phyloP scores from a whole-genome alignment of 345 rosid genomes.

The Sisymbrium altissimum region DNA sequence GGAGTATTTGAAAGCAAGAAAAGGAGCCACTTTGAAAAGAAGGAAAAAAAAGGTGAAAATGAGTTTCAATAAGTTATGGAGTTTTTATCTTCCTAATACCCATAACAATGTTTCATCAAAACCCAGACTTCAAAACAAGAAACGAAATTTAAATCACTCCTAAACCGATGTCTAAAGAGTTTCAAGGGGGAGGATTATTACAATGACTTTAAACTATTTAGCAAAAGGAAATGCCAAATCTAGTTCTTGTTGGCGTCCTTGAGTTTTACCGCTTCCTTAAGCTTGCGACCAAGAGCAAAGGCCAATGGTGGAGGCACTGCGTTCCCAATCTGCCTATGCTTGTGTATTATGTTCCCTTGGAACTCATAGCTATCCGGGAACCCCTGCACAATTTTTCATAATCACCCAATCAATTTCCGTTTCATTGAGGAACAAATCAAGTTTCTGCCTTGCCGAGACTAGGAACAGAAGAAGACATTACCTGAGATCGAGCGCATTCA shows the following conservation, averaged over 20 bases:
- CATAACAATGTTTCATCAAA: no score
- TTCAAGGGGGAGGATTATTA: not conserved
- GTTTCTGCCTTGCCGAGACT: not conserved
- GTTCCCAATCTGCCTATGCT: slow-evolving; percentile 87
- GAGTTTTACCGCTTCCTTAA: slow-evolving; percentile 61
- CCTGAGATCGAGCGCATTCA: slow-evolving; percentile 90
- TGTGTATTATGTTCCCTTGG: slow-evolving; percentile 58
- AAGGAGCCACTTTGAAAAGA: no score
- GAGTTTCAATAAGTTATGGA: no score
- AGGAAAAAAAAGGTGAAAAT: no score
- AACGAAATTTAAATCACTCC: no score
- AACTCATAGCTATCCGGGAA: slow-evolving; percentile 74
- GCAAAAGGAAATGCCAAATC: not conserved
- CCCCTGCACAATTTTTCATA: slow-evolving; percentile 49
- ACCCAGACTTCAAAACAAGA: no score
- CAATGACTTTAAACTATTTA: not conserved
- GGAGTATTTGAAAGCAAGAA: no score
- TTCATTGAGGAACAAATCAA: not conserved
- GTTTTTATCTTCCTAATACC: no score
- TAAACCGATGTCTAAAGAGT: no score
- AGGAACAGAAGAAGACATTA: slow-evolving; percentile 13
- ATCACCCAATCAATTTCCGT: not conserved
- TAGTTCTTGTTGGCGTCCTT: not conserved
- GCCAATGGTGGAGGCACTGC: slow-evolving; percentile 95
- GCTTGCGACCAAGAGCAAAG: slow-evolving; percentile 72